These are phyloP conservation scores for Yamadazyma triangularis DNA, from an alignment of 1,139 yeast genomes.

Conservation along the genomic window DNA sequence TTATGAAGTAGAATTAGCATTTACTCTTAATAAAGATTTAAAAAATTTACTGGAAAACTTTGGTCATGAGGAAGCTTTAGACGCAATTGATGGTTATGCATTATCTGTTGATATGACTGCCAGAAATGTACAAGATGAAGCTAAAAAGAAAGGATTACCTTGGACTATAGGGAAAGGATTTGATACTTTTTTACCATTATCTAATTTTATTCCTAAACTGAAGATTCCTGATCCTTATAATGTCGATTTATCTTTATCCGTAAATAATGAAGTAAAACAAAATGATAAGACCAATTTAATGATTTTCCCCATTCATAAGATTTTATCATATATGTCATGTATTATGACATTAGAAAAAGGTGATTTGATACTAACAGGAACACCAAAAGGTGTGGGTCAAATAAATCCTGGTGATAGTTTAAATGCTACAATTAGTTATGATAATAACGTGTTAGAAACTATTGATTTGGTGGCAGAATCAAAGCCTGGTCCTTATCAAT, in stretches of 20 bases:
- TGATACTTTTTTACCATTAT: slow-evolving; percentile 88
- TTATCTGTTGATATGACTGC: slow-evolving; percentile 93
- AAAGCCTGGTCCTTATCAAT: slow-evolving; percentile 80
- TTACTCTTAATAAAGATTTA: slow-evolving; percentile 62
- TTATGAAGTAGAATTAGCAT: slow-evolving; percentile 90
- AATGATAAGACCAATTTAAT: slow-evolving; percentile 76
- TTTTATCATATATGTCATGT: slow-evolving; percentile 74
- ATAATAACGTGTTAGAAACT: slow-evolving; percentile 49
- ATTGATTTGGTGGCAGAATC: slow-evolving; percentile 54
- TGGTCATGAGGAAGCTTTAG: slow-evolving; percentile 64
- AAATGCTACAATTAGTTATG: slow-evolving; percentile 54
- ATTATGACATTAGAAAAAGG: slow-evolving; percentile 91
- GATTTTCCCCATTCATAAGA: slow-evolving; percentile 83
- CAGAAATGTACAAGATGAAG: slow-evolving; percentile 91
- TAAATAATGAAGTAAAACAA: slow-evolving; percentile 72
- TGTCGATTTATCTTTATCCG: slow-evolving; percentile 58
- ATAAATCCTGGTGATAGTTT: slow-evolving; percentile 74
- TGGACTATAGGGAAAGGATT: slow-evolving; percentile 97
- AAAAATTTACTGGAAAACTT: slow-evolving; percentile 59
- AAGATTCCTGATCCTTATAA: slow-evolving; percentile 71
- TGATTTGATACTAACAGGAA: slow-evolving; percentile 88
- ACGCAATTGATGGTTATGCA: slow-evolving; percentile 79
- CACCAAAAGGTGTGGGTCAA: slow-evolving; percentile 96
- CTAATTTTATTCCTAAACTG: slow-evolving; percentile 62
- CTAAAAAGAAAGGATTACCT: slow-evolving; percentile 90